phyloP scores from a whole-genome alignment of 768 basidiomycete species.

The Russula earlei region DNA sequence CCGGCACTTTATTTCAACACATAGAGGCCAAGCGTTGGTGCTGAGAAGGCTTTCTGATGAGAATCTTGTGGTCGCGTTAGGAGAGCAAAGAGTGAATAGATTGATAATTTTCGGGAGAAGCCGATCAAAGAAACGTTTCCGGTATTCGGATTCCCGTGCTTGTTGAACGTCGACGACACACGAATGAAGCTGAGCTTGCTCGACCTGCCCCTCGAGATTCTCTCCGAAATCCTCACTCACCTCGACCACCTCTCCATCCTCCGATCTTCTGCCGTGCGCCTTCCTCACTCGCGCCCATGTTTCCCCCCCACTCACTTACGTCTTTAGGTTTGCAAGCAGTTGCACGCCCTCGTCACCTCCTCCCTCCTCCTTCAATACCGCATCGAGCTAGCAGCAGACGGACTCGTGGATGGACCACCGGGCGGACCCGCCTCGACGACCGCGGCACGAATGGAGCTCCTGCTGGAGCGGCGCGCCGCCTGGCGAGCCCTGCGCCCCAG shows the following conservation, averaged over 20 bases:
- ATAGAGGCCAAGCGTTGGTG: constrained; percentile 3
- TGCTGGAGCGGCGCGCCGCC: constrained; percentile 28
- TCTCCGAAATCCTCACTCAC: constrained; percentile 2
- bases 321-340: constrained; percentile 22
- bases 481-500: constrained; percentile 31
- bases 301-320: not conserved
- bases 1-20: not conserved
- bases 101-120: not conserved
- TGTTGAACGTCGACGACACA: not conserved
- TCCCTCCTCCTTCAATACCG: constrained; percentile 26
- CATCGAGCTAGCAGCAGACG: constrained; percentile 28
- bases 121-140: not conserved
- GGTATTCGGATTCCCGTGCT: not conserved
- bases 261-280: not conserved
- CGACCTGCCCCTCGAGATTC: constrained; percentile 12
- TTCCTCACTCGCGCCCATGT: too few relatives aligned
- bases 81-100: too few relatives aligned
- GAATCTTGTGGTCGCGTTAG: too few relatives aligned
- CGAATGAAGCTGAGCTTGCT: not conserved
- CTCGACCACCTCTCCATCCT: constrained; percentile 5
- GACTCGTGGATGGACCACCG: constrained; percentile 22
- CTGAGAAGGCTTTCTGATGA: not conserved
- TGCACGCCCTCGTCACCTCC: constrained; percentile 19
- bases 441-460: constrained; percentile 27
- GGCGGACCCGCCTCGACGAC: constrained; percentile 15